phyloP scores from a whole-genome alignment of 371 early-diverging fungal genomes.

The Mortierella sp. region DNA sequence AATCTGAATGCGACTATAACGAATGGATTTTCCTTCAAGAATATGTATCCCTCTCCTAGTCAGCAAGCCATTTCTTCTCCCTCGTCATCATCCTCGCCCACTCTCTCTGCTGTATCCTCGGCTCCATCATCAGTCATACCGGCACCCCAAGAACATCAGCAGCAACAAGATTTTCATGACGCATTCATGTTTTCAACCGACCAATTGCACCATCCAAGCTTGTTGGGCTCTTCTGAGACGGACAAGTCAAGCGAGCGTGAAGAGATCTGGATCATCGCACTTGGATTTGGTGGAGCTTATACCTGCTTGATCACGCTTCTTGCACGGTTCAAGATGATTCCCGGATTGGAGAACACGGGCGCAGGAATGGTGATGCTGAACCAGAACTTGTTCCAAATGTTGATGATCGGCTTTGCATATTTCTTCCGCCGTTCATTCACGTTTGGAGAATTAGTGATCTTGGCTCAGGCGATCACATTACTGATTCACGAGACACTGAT shows the following conservation, averaged over 20 bases:
- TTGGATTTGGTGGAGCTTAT: slow-evolving; percentile 50
- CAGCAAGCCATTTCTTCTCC: slow-evolving; percentile 38
- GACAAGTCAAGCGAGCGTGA: slow-evolving; percentile 47
- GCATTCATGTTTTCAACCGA: slow-evolving; percentile 44
- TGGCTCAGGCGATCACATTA: slow-evolving; percentile 69
- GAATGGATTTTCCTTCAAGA: slow-evolving; percentile 20
- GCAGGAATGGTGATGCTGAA: slow-evolving; percentile 55
- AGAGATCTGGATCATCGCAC: slow-evolving; percentile 52
- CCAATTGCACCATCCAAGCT: slow-evolving; percentile 44
- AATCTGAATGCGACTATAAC: slow-evolving; percentile 19
- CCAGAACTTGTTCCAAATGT: slow-evolving; percentile 44
- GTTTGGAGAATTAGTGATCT: slow-evolving; percentile 72
- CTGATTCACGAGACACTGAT: slow-evolving; percentile 56
- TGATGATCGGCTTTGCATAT: slow-evolving; percentile 43
- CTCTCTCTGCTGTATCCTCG: slow-evolving; percentile 38
- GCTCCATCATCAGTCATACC: slow-evolving; percentile 2
- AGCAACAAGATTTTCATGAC: slow-evolving; percentile 37
- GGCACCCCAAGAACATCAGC: slow-evolving; percentile 11
- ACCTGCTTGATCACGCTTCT: slow-evolving; percentile 30
- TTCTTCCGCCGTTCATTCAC: slow-evolving; percentile 69
- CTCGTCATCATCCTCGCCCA: slow-evolving; percentile 41
- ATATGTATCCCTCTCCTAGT: slow-evolving; percentile 6
- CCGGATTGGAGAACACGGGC: slow-evolving; percentile 46
- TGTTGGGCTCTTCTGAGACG: slow-evolving; percentile 37
- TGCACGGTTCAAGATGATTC: slow-evolving; percentile 46